Percentiles rank a stretch among this genome's conserved stretches.
Evolutionary conservation across 371 early-diverging fungal species (phyloP).

Genomic region (Rhizopus arrhizus): DNA sequence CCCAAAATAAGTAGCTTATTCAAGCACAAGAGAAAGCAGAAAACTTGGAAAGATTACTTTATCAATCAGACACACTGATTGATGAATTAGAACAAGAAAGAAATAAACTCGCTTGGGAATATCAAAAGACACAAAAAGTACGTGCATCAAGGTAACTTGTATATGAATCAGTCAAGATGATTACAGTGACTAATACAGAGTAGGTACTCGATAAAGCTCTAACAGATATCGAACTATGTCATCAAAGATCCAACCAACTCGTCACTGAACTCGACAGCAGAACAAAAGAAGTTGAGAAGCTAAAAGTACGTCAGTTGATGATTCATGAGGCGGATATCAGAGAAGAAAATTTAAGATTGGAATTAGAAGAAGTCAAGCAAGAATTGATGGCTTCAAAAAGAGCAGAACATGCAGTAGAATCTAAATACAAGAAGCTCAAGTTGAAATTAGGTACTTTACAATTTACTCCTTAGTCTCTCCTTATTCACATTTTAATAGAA

Average conservation of each 20-base stretch:
- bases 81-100: slow-evolving; percentile 35
- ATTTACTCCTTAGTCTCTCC: background rate
- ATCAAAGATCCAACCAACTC: slow-evolving; percentile 21
- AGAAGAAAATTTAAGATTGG: slow-evolving; percentile 16
- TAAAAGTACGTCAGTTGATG: slow-evolving; percentile 19
- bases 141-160: background rate
- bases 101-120: slow-evolving; percentile 35
- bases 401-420: slow-evolving; percentile 43
- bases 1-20: background rate
- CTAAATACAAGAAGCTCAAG: slow-evolving; percentile 47
- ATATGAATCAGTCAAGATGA: slow-evolving; percentile 1
- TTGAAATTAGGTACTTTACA: slow-evolving; percentile 38
- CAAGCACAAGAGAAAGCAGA: slow-evolving; percentile 33
- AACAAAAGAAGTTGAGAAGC: slow-evolving; percentile 30
- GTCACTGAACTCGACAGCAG: slow-evolving; percentile 19
- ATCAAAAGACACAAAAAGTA: slow-evolving; percentile 52
- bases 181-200: background rate
- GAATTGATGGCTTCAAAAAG: slow-evolving; percentile 44
- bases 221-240: slow-evolving; percentile 26
- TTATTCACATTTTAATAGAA: slow-evolving; percentile 13
- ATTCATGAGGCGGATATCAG: slow-evolving; percentile 21
- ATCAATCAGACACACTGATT: slow-evolving; percentile 36
- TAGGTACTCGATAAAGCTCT: slow-evolving; percentile 32
- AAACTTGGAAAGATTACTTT: slow-evolving; percentile 34
- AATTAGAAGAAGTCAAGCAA: slow-evolving; percentile 51